These are phyloP conservation scores for Termitomyces titanicus DNA, from an alignment of 768 basidiomycete genomes.

Conservation along the genomic window DNA sequence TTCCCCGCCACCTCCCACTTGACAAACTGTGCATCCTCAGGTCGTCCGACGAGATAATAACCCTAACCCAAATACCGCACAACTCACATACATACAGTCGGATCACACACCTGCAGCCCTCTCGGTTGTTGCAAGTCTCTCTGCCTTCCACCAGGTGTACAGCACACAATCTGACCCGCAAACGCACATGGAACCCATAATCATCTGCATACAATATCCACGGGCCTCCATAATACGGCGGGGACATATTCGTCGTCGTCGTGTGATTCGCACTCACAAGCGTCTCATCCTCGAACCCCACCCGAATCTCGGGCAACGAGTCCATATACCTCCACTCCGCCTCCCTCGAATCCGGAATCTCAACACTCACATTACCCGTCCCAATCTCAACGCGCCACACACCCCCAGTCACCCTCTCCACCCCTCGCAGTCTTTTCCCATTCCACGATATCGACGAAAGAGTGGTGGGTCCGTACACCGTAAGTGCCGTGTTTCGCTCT, in stretches of 20 bases:
- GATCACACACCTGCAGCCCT: slow-evolving; percentile 12
- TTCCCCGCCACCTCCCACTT: slow-evolving; percentile 15
- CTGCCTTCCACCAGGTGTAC: slow-evolving; percentile 16
- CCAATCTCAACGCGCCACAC: slow-evolving; percentile 3
- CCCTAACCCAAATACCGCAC: not conserved
- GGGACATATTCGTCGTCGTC: slow-evolving; percentile 11
- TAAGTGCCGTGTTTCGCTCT: slow-evolving; percentile 3
- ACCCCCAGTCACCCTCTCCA: slow-evolving; percentile 1
- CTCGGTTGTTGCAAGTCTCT: slow-evolving; percentile 15
- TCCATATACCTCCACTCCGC: slow-evolving; percentile 13
- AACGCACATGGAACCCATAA: slow-evolving; percentile 16
- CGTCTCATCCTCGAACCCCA: slow-evolving; percentile 6
- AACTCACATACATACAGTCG: not conserved
- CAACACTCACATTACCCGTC: not conserved
- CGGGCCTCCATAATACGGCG: slow-evolving; percentile 14
- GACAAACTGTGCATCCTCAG: slow-evolving; percentile 7
- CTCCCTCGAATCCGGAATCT: slow-evolving; percentile 9
- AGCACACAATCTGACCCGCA: slow-evolving; percentile 16
- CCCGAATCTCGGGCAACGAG: slow-evolving; percentile 12
- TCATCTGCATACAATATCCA: slow-evolving; percentile 17
- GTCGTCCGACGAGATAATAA: slow-evolving; percentile 14
- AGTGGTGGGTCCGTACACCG: slow-evolving; percentile 10
- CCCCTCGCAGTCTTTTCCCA: not conserved
- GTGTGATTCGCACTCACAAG: slow-evolving; percentile 12
- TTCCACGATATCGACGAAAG: slow-evolving; percentile 11